Evolutionary conservation across 805 yeast species (phyloP).

Genomic region (Candida taoyuanica): DNA sequence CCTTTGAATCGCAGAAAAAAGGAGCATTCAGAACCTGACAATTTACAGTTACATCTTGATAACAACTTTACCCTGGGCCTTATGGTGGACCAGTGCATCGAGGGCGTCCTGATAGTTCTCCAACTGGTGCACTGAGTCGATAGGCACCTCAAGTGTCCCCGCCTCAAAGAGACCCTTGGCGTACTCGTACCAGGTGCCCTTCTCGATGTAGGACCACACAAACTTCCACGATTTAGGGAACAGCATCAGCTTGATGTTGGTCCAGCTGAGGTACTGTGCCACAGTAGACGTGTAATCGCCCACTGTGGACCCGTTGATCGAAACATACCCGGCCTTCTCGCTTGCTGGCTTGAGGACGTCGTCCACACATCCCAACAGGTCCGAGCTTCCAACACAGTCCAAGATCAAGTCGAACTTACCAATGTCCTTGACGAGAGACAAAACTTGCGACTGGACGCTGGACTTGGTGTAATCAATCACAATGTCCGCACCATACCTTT

Average conservation of each 20-base stretch:
- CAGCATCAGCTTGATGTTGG: conserved; percentile 11
- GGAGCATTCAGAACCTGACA: too few relatives aligned
- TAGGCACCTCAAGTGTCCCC: conserved; percentile 38
- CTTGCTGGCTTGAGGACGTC: conserved; percentile 41
- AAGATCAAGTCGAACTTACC: conserved; percentile 52
- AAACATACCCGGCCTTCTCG: conserved; percentile 45
- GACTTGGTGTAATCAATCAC: conserved; percentile 53
- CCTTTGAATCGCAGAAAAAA: too few relatives aligned
- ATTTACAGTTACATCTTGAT: conserved; percentile 24
- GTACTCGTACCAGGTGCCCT: conserved; percentile 21
- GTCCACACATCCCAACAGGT: conserved; percentile 40
- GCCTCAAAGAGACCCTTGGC: conserved; percentile 35
- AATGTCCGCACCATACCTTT: conserved; percentile 52
- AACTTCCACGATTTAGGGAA: conserved; percentile 27
- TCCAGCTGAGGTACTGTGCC: conserved; percentile 9
- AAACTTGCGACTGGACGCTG: conserved; percentile 30
- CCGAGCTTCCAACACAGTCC: conserved; percentile 61
- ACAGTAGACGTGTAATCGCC: conserved; percentile 23
- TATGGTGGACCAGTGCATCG: conserved; percentile 40
- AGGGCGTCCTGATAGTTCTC: conserved; percentile 48
- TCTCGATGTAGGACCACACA: conserved; percentile 10
- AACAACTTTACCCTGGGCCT: conserved; percentile 62
- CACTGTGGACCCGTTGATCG: conserved; percentile 54
- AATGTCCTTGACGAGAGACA: conserved; percentile 23
- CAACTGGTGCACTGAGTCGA: conserved; percentile 49